Percentiles rank a stretch among this genome's conserved stretches.
phyloP scores from a whole-genome alignment of 2,329 filamentous ascomycete species.

The Xylariales sp. region DNA sequence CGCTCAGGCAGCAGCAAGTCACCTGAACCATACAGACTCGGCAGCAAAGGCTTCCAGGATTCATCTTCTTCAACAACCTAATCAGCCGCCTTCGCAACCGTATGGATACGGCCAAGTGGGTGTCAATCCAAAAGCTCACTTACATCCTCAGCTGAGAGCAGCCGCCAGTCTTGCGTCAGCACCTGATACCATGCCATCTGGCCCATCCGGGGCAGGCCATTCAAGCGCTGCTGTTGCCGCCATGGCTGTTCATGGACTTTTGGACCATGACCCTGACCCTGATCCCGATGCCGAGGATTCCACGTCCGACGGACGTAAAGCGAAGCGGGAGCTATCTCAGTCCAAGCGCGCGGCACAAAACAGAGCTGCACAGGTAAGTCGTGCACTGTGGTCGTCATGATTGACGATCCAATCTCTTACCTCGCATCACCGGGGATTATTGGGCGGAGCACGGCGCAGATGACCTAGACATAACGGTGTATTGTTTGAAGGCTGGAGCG shows the following conservation, averaged over 20 bases:
- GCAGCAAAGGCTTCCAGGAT: constrained; percentile 15
- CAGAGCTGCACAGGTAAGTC: constrained; percentile 84
- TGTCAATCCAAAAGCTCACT: constrained; percentile 20
- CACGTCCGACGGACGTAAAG: constrained; percentile 59
- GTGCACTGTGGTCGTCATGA: constrained; percentile 2
- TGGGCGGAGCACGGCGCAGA: too few species aligned
- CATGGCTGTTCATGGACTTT: constrained; percentile 27
- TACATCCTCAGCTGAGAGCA: constrained; percentile 24
- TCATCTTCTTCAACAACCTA: constrained; percentile 16
- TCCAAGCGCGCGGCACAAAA: constrained; percentile 97
- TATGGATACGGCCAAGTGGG: constrained; percentile 22
- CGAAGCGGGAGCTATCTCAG: constrained; percentile 86
- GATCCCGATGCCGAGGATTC: constrained; percentile 31
- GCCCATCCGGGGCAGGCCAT: constrained; percentile 24
- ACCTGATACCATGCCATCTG: constrained; percentile 28
- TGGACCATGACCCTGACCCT: constrained; percentile 27
- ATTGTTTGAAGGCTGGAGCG: too few species aligned
- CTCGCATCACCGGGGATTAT: too few species aligned
- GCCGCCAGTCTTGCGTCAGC: constrained; percentile 16
- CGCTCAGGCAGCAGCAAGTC: constrained; percentile 14
- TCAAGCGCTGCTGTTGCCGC: constrained; percentile 14
- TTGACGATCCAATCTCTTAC: too few species aligned
- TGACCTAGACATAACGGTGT: too few species aligned
- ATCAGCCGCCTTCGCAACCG: constrained; percentile 17
- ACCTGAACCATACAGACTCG: constrained; percentile 15